Percentiles rank a stretch among this genome's conserved stretches.
phyloP scores from a whole-genome alignment of 192 early-diverging fungal species.

The Coemansia sp. region DNA sequence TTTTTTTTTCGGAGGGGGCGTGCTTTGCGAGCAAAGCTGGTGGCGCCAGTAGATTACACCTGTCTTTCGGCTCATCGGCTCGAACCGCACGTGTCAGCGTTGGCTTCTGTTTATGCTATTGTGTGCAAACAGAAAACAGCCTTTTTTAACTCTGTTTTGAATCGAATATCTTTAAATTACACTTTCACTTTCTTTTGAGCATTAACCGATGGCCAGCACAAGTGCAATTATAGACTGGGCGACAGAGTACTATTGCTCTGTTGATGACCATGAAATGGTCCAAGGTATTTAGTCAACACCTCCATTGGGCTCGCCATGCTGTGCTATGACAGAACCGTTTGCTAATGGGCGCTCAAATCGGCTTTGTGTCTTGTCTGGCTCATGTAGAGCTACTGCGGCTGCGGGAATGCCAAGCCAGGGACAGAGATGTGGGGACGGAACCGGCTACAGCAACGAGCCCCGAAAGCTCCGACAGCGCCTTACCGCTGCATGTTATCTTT shows the following conservation, averaged over 20 bases:
- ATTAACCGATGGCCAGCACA: not conserved
- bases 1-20: not conserved
- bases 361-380: not conserved
- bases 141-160: not conserved
- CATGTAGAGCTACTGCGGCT: slow-evolving; percentile 26
- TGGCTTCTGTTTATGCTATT: not conserved
- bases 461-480: not conserved
- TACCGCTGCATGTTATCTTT: slow-evolving; percentile 23
- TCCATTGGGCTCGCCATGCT: not conserved
- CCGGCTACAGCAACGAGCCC: not conserved
- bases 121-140: too few species aligned
- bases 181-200: not conserved
- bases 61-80: not conserved
- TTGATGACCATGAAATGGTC: slow-evolving; percentile 33
- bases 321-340: not conserved
- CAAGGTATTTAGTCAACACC: not conserved
- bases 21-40: not conserved
- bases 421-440: not conserved
- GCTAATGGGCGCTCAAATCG: not conserved
- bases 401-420: slow-evolving; percentile 4
- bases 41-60: not conserved
- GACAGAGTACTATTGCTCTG: slow-evolving; percentile 33
- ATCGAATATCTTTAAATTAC: not conserved
- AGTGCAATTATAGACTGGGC: slow-evolving; percentile 38
- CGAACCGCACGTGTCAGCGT: slow-evolving; percentile 3